Percentiles rank a stretch among this genome's conserved stretches.
Evolutionary conservation across 345 rosid genomes (phyloP).

Genomic region (Aegle marmelos): DNA sequence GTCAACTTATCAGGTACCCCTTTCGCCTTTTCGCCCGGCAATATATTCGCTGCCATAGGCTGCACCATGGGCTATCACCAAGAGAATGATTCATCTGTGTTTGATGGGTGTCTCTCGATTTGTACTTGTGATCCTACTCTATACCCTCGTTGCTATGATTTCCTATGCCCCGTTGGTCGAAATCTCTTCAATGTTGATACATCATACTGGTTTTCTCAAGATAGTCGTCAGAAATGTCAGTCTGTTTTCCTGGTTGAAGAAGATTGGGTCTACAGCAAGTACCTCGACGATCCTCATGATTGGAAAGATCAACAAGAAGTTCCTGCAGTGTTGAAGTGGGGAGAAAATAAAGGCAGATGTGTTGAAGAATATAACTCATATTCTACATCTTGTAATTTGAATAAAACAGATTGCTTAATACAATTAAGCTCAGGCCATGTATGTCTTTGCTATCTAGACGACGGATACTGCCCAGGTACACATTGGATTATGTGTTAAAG

Average conservation of each 20-base stretch:
- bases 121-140: neutral
- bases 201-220: neutral
- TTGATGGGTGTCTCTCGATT: neutral
- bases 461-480: neutral
- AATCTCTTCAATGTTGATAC: neutral
- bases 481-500: too few relatives aligned
- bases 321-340: neutral
- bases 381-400: accelerated
- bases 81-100: neutral
- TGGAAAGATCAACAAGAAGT: neutral
- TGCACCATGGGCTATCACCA: neutral
- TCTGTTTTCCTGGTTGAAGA: neutral
- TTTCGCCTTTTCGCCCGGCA: neutral
- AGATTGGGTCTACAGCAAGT: neutral
- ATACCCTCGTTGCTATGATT: neutral
- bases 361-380: neutral
- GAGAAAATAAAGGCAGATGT: neutral
- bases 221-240: neutral
- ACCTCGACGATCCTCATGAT: neutral
- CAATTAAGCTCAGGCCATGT: neutral
- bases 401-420: neutral
- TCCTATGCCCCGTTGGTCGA: neutral
- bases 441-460: neutral
- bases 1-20: neutral
- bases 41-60: neutral